Evolutionary conservation across 805 yeast genomes (phyloP), one percentile per base, ranked within the genome.

Genomic region (Candida ovalis): DNA sequence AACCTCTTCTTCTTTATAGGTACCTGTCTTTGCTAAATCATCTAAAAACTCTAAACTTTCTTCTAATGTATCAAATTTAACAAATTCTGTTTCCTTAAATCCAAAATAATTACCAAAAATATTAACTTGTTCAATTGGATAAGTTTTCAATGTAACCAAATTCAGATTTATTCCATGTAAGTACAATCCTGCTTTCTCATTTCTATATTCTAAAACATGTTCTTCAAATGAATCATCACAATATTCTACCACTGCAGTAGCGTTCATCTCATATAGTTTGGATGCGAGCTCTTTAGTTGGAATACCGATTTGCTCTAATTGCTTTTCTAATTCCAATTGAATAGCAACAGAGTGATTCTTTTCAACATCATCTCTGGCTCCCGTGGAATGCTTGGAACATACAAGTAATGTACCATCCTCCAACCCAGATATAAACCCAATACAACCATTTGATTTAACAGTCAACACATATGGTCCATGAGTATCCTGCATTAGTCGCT

Each of bases 181-280:
- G 56, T 94, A 94, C 5, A 94, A 69, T 0, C 99, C 99, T 0
- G 96, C 81, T 9, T 68, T 69, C 0, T 83, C 82, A 1, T 71
- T 72, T 2, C 74, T 63, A 60, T 94, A 94, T 48, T 83, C 84
- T 43, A 94, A 71, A 7, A 94, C 87, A 63, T 94, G 99, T 64
- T 94, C 98, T 63, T 94, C 99, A 64, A 94, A 94, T 0, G 66
- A 67, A 59, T 94, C 99, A 62, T 94, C 97, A 65, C 99, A 94
- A 32, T 80, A 76, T 66, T 94, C 99, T 0, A 91, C 90, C 1
- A 90, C 96, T 0, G 96, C 96, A 1, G 99, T 94, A 30, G 80
- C 59, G 47, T 81, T 77, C 52, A 72, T 55, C 1, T 65, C 56
- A 56, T 74, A 75, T 7, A 94, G 69, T 1, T 66, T 64, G 33